phyloP scores from a whole-genome alignment of 805 yeast genomes.

The Zygosaccharomyces lentus region DNA sequence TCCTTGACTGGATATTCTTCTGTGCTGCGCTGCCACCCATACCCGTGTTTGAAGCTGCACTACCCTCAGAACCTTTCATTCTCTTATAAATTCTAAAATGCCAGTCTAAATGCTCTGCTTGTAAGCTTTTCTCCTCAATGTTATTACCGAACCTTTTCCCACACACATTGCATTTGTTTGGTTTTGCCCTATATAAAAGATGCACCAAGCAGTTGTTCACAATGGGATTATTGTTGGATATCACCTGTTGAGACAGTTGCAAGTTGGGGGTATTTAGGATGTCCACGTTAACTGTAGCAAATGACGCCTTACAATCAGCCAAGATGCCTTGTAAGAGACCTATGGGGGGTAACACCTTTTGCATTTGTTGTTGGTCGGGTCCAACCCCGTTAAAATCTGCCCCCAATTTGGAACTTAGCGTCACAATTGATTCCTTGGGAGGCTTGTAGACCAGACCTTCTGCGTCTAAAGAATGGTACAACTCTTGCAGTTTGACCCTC shows the following conservation, averaged over 20 bases:
- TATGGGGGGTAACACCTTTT: slow-evolving; percentile 24
- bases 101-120: slow-evolving; percentile 85
- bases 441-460: slow-evolving; percentile 27
- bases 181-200: slow-evolving; percentile 39
- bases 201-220: slow-evolving; percentile 31
- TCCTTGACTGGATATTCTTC: slow-evolving; percentile 59
- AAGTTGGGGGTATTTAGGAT: slow-evolving; percentile 28
- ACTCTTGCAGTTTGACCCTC: slow-evolving; percentile 17
- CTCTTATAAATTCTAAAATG: slow-evolving; percentile 88
- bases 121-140: slow-evolving; percentile 47
- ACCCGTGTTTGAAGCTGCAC: slow-evolving; percentile 12
- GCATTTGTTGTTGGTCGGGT: slow-evolving; percentile 8
- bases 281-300: slow-evolving; percentile 29
- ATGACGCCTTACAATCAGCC: slow-evolving; percentile 32
- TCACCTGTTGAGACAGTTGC: slow-evolving; percentile 36
- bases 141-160: slow-evolving; percentile 76
- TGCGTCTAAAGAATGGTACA: slow-evolving; percentile 22
- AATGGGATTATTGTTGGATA: slow-evolving; percentile 26
- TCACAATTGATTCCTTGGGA: slow-evolving; percentile 28
- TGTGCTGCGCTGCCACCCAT: slow-evolving; percentile 17
- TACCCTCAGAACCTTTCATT: slow-evolving; percentile 42
- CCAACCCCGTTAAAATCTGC: slow-evolving; percentile 8
- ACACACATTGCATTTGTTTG: slow-evolving; percentile 83
- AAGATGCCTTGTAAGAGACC: slow-evolving; percentile 24
- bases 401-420: slow-evolving; percentile 23